Conservation (phyloP, 2,329 filamentous ascomycete genomes). For the Epichloe typhina region DNA sequence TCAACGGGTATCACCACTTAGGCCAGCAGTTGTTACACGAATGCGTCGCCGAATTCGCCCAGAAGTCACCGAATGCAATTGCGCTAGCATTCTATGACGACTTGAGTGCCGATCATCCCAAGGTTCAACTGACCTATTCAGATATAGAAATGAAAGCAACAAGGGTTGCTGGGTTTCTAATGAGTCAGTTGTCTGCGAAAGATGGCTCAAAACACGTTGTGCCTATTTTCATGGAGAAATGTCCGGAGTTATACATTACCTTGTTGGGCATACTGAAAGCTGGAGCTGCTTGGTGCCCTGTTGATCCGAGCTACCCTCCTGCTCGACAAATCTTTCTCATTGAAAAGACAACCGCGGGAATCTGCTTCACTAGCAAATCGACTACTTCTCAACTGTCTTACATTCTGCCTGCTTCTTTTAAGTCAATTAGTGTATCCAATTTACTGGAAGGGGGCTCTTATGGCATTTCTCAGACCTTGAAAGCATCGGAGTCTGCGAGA, state of each 20-base stretch:
- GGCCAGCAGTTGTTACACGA: not conserved
- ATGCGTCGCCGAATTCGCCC: not conserved
- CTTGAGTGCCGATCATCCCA: conserved; percentile 3
- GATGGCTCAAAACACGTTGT: conserved; percentile 14
- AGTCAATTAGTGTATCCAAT: conserved; percentile 5
- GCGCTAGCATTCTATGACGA: not conserved
- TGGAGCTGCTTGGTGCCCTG: conserved; percentile 27
- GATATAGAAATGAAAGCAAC: conserved; percentile 22
- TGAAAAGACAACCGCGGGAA: conserved; percentile 18
- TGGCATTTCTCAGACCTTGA: not conserved
- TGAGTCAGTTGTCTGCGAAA: not conserved
- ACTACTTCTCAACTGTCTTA: conserved; percentile 10
- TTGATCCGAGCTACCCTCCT: conserved; percentile 24
- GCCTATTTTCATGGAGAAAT: conserved; percentile 26
- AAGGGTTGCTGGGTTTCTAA: conserved; percentile 17
- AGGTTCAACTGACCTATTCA: conserved; percentile 17
- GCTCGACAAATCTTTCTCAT: conserved; percentile 25
- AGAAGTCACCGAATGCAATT: not conserved
- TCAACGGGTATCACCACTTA: not conserved
- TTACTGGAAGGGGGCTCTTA: not conserved
- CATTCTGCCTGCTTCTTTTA: conserved; percentile 17
- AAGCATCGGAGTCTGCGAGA: not conserved
- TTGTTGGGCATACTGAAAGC: conserved; percentile 28
- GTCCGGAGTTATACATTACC: conserved; percentile 24
- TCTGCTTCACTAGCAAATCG: not conserved